A percentile compares a stretch with the other conserved stretches of the same genome.
phyloP scores from a whole-genome alignment of 192 early-diverging fungal genomes.

The Lunasporangiospora selenospora region DNA sequence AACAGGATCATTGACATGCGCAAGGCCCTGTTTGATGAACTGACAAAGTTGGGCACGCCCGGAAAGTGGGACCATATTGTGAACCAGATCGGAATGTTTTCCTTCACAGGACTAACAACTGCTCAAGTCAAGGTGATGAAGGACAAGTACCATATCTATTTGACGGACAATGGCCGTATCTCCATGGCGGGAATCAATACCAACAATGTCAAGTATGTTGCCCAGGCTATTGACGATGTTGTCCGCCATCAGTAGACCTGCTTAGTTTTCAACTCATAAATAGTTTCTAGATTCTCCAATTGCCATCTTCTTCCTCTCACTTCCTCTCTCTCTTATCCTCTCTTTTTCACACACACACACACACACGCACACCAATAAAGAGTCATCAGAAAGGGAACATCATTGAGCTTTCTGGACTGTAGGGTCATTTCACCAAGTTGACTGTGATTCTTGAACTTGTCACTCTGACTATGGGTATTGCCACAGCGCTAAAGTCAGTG shows the following conservation, averaged over 20 bases:
- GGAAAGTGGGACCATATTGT: conserved; percentile 96
- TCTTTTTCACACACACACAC: too few species aligned
- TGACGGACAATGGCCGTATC: conserved; percentile 96
- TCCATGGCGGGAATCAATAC: conserved; percentile 94
- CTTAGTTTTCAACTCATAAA: too few species aligned
- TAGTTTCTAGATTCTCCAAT: too few species aligned
- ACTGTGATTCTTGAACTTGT: too few species aligned
- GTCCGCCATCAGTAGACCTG: conserved; percentile 78
- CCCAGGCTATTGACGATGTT: conserved; percentile 88
- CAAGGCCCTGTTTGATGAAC: conserved; percentile 63
- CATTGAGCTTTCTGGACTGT: too few species aligned
- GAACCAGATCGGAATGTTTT: conserved; percentile 99
- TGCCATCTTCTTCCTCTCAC: too few species aligned
- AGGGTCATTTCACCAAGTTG: too few species aligned
- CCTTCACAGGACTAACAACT: conserved; percentile 88
- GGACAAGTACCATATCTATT: conserved; percentile 90
- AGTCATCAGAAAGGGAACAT: too few species aligned
- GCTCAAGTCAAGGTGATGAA: conserved; percentile 81
- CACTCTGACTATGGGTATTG: too few species aligned
- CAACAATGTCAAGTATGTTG: conserved; percentile 89
- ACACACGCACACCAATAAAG: too few species aligned
- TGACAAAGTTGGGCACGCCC: conserved; percentile 81
- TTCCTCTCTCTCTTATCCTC: too few species aligned
- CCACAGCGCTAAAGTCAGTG: too few species aligned
- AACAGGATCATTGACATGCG: conserved; percentile 93